Base-by-base conservation (phyloP, 1,139 yeast species). In the Sugiyamaella pinicola region DNA sequence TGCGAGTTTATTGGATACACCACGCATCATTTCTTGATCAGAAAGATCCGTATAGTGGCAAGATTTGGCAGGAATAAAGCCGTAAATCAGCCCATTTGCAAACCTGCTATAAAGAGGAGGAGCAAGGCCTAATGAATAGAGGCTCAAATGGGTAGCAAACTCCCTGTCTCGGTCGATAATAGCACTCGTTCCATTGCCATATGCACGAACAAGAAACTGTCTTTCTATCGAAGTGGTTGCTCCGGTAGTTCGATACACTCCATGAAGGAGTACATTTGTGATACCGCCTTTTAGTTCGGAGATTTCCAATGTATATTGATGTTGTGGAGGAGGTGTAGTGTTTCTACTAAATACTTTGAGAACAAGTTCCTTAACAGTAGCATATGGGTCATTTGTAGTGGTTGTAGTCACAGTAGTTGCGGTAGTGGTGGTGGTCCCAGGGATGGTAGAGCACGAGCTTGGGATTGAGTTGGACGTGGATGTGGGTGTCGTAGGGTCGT, bases 141-240 rank as follows among this genome's bases (percentile, higher is more conserved):
- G 74, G 47, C 82, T 80, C 52, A 83, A 68, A 65, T 86, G 93
- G 59, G 86, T 84, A 29, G 85, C 84, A 65, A 83, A 84, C 66
- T 87, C 95, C 31, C 91, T 73, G 61, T 84, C 85, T 59, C 95
- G 74, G 66, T 86, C 90, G 41, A 87, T 87, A 53, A 87, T 85
- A 37, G 84, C 72, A 55, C 78, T 79, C 0, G 95, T 87, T 15
- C 91, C 91, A 54, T 81, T 80, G 8, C 95, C 95, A 61, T 86
- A 87, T 0, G 87, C 84, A 54, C 95, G 73, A 57, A 85, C 83
- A 39, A 87, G 74, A 2, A 84, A 83, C 53, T 75, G 76, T 10
- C 46, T 42, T 22, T 54, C 44, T 34, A 55, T 59, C 10, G 49
- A 17, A 8, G 33, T 22, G 40, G 55, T 51, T 34, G 52, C 60